phyloP scores from a whole-genome alignment of 176 grass and related monocot species.

The Otatea glauca region DNA sequence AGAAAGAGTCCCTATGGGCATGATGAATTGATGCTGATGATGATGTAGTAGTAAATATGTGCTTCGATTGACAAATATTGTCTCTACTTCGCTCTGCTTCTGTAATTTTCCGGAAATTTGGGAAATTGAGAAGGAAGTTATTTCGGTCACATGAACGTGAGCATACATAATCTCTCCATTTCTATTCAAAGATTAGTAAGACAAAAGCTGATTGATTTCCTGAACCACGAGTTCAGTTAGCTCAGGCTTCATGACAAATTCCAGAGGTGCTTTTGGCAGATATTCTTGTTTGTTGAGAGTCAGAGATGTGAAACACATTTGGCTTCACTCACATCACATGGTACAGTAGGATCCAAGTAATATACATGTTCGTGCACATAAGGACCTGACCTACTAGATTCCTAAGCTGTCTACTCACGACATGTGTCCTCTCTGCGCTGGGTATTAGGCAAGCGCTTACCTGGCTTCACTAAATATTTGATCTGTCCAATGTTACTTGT shows the following conservation, averaged over 20 bases:
- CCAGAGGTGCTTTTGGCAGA: not conserved
- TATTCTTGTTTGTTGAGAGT: not conserved
- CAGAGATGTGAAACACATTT: slow-evolving; percentile 31
- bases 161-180: slow-evolving; percentile 3
- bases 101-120: slow-evolving; percentile 33
- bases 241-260: not conserved
- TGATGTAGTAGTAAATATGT: not conserved
- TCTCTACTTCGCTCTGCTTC: slow-evolving; percentile 7
- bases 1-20: slow-evolving; percentile 72
- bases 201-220: not conserved
- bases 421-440: slow-evolving; percentile 47
- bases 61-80: not conserved
- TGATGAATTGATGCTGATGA: not conserved
- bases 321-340: slow-evolving; percentile 23
- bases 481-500: not conserved
- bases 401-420: slow-evolving; percentile 42
- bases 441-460: not conserved
- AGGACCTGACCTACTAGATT: slow-evolving; percentile 45
- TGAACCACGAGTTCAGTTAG: not conserved
- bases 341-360: slow-evolving; percentile 29
- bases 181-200: not conserved
- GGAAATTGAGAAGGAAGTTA: slow-evolving; percentile 24
- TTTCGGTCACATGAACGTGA: not conserved
- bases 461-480: slow-evolving; percentile 34
- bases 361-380: slow-evolving; percentile 11